Base-by-base conservation (phyloP, 495 filamentous ascomycete species). In the Xylaria flabelliformis region DNA sequence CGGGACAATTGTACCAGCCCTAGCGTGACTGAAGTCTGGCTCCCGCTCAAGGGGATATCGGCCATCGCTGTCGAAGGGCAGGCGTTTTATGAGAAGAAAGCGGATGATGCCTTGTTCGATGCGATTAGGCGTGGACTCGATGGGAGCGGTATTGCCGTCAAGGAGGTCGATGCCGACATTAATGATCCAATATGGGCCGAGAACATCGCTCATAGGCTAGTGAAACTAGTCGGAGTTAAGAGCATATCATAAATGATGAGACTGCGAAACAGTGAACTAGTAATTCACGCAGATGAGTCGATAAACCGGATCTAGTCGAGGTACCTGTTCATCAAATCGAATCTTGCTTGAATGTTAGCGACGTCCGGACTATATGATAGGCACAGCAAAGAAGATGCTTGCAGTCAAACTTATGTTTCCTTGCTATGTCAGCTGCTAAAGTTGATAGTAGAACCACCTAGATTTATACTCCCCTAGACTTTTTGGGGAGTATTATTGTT, bases 11-110 rank as follows among this genome's bases (percentile, higher is more conserved):
- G 78, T 6, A 74, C 50, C 42, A 71, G 76, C n/a, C 77, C 79
- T 21, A 73, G 80, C 4, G 66, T 79, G 71, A 85, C 89, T 0
- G 80, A 86, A 64, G 83, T 93, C 0, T 83, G 89, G 75, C 72
- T 93, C 36, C 91, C 91, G 0, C 78, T 74, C 24, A 86, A 85
- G 9, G 90, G 83, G 0, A 67, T 82, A 41, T 84, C 82, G 67
- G 77, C 79, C 51, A 77, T 85, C 32, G 78, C 80, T 0, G 73
- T 75, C 1, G 34, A 75, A 13, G 82, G 82, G 17, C 79, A 77
- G 34, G 68, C 74, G 0, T 85, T 81, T 63, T 73, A 81, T 63
- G 80, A 85, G 62, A 67, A 56, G 19, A 64, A 74, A 32, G 81
- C 79, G 6, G 83, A 85, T 53, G 74, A 64, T 6, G 80, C 74